Base-by-base conservation (phyloP, 495 filamentous ascomycete species). In the Aspergillus campestris region DNA sequence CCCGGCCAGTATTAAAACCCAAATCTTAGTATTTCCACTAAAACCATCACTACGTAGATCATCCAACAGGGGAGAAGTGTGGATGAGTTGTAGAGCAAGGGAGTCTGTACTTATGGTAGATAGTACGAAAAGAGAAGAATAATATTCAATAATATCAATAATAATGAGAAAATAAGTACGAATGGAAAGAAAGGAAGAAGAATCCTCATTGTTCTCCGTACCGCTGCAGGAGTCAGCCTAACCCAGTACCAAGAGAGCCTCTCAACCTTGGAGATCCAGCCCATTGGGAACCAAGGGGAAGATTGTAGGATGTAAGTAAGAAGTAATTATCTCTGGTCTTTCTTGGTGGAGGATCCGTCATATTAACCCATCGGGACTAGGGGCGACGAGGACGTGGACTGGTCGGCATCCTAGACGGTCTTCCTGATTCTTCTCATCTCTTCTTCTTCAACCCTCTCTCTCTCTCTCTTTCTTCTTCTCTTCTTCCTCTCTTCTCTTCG, bases 331-430 rank as follows among this genome's bases (percentile, higher is more conserved):
- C 51, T 57, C 55, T 57, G 55, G 60, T 61, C 57, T 47, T 58
- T 48, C 51, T 54, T 52, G 48, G 52, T 51, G 57, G 57, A 61
- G 63, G 64, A 70, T 68, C 66, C 67, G 67, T 70, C 67, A 70
- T 70, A 70, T 69, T 66, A 65, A 69, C 67, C 55, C 58, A 67
- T 70, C 56, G 65, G 67, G 67, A 69, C 64, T 70, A 70, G 67
- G 66, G 63, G 61, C 67, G 12, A 52, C 8, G 49, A 59, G 56
- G 56, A 56, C 50, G 53, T 60, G 53, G 57, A 56, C 49, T 54
- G 53, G 56, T 61, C 56, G 66, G 64, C 59, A 66, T 65, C 60
- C 57, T 64, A 50, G 59, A 57, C 58, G 56, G 61, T 56, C 58
- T 61, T 60, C 60, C 44, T 59, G 55, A 47, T 52, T 40, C 48